Conservation (phyloP, 192 early-diverging fungal species). For the Entomortierella chlamydospora region DNA sequence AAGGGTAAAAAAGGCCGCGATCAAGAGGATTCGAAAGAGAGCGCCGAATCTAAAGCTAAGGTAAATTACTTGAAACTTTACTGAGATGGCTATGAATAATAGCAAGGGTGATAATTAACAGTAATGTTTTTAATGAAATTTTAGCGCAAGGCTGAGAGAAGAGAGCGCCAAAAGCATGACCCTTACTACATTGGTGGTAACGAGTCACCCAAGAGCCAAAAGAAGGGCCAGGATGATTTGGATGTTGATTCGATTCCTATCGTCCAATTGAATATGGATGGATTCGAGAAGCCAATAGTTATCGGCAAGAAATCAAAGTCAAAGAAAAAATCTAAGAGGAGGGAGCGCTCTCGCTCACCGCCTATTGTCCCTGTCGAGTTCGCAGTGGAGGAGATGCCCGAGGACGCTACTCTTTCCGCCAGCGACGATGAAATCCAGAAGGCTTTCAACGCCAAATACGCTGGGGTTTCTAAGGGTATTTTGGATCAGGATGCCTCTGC, state of each 20-base stretch:
- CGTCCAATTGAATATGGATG: slow-evolving; percentile 75
- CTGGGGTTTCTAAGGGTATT: slow-evolving; percentile 28
- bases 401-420: slow-evolving; percentile 63
- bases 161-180: slow-evolving; percentile 66
- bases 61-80: too few species aligned
- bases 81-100: too few species aligned
- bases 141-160: slow-evolving; percentile 62
- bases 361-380: slow-evolving; percentile 55
- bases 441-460: background rate
- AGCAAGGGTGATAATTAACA: background rate
- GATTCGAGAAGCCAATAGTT: slow-evolving; percentile 50
- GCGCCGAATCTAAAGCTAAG: slow-evolving; percentile 55
- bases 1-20: slow-evolving; percentile 39
- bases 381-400: slow-evolving; percentile 70
- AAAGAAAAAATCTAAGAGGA: slow-evolving; percentile 54
- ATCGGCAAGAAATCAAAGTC: slow-evolving; percentile 51
- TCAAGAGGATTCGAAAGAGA: slow-evolving; percentile 57
- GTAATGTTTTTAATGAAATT: background rate
- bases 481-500: slow-evolving; percentile 55
- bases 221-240: slow-evolving; percentile 62
- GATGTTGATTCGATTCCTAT: slow-evolving; percentile 88
- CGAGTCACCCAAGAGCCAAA: slow-evolving; percentile 43
- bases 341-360: slow-evolving; percentile 39
- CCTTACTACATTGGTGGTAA: slow-evolving; percentile 75
- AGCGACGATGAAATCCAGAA: slow-evolving; percentile 58